Conservation (phyloP, 495 filamentous ascomycete species). For the Neurospora hispaniola region DNA sequence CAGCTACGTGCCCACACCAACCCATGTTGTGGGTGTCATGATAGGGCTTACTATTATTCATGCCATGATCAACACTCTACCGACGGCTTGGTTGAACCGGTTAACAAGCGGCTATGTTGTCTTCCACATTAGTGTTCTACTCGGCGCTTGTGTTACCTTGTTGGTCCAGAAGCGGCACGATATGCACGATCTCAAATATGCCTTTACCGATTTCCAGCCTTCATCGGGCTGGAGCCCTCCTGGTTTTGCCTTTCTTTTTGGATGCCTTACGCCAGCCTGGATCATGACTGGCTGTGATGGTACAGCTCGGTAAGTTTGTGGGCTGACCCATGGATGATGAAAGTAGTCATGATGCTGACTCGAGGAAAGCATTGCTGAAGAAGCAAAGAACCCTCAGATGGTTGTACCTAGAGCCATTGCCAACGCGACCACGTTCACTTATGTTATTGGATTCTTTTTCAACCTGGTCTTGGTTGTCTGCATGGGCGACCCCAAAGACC, state of each 20-base stretch:
- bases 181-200: slow-evolving; percentile 49
- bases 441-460: slow-evolving; percentile 49
- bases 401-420: slow-evolving; percentile 53
- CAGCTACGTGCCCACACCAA: slow-evolving; percentile 40
- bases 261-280: slow-evolving; percentile 59
- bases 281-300: slow-evolving; percentile 39
- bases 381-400: slow-evolving; percentile 46
- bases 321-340: no score
- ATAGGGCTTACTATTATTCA: slow-evolving; percentile 44
- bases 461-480: slow-evolving; percentile 53
- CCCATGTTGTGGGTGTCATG: slow-evolving; percentile 50
- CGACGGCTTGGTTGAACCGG: slow-evolving; percentile 53
- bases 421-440: slow-evolving; percentile 49
- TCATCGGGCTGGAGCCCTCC: slow-evolving; percentile 51
- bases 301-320: slow-evolving; percentile 17
- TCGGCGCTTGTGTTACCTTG: slow-evolving; percentile 49
- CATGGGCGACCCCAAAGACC: slow-evolving; percentile 43
- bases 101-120: slow-evolving; percentile 55
- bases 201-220: slow-evolving; percentile 51
- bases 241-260: slow-evolving; percentile 60
- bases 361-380: slow-evolving; percentile 42
- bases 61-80: slow-evolving; percentile 48
- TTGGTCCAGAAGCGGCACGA: slow-evolving; percentile 44
- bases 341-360: neutral
- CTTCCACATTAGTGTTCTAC: slow-evolving; percentile 50